Evolutionary conservation across 1,284 basidiomycete species (phyloP).

Genomic region (Moesziomyces antarcticus): DNA sequence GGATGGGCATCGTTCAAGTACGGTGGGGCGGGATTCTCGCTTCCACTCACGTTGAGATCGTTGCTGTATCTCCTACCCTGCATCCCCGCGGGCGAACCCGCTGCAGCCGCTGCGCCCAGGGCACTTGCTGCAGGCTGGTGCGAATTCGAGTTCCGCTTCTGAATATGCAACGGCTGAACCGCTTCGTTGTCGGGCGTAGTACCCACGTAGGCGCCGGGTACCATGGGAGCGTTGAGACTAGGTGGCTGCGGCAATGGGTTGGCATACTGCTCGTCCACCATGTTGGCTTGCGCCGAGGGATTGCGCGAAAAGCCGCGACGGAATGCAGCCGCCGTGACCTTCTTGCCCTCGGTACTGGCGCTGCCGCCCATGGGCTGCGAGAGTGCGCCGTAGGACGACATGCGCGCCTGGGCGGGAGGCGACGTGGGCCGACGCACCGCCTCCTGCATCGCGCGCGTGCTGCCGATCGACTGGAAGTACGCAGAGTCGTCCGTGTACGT

Average conservation of each 20-base stretch:
- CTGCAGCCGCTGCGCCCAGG: conserved; percentile 26
- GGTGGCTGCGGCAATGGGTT: conserved; percentile 30
- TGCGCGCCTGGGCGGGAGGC: conserved; percentile 9
- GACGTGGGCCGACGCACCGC: conserved; percentile 51
- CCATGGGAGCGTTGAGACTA: conserved; percentile 14
- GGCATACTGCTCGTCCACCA: conserved; percentile 12
- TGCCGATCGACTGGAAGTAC: conserved; percentile 58
- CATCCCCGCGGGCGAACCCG: conserved; percentile 24
- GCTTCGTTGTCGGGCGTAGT: conserved; percentile 17
- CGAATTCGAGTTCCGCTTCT: conserved; percentile 38
- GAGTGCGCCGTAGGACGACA: conserved; percentile 35
- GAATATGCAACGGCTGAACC: conserved; percentile 48
- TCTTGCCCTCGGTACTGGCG: conserved; percentile 49
- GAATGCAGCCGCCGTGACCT: conserved; percentile 62
- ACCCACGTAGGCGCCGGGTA: conserved; percentile 21
- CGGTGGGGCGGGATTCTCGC: conserved; percentile 44
- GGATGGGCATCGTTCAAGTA: conserved; percentile 10
- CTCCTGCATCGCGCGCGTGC: conserved; percentile 57
- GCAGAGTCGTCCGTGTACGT: conserved; percentile 41
- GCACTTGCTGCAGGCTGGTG: conserved; percentile 1
- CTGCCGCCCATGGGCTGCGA: conserved; percentile 5
- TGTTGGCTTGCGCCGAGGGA: conserved; percentile 38
- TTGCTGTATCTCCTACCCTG: conserved; percentile 29
- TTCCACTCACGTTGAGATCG: conserved; percentile 17
- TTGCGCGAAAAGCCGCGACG: conserved; percentile 54